Conservation (phyloP, 1,284 basidiomycete species). For the Puccinia coronata region DNA sequence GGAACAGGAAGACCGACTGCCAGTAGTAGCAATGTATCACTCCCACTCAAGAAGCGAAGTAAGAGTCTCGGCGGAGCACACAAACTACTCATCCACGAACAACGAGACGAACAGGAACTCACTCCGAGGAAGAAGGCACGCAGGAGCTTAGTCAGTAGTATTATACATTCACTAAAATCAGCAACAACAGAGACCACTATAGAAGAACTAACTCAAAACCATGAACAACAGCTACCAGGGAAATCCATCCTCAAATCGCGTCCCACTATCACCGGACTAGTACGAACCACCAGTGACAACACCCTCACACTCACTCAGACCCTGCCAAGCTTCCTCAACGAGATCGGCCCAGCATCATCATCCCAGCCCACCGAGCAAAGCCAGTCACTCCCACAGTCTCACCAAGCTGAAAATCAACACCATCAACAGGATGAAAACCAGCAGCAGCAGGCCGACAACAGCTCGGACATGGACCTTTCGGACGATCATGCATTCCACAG, state of each 20-base stretch:
- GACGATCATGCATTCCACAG: constrained; percentile 15
- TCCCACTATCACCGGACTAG: constrained; percentile 43
- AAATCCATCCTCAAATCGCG: constrained; percentile 49
- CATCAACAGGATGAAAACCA: too few relatives aligned
- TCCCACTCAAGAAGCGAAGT: constrained; percentile 33
- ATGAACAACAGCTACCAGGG: constrained; percentile 23
- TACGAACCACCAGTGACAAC: constrained; percentile 37
- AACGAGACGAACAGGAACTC: constrained; percentile 20
- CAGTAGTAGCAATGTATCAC: background rate
- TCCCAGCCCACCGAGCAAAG: constrained; percentile 3
- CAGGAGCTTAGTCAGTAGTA: constrained; percentile 42
- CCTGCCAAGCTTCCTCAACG: background rate
- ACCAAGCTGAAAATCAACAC: too few relatives aligned
- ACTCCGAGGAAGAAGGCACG: constrained; percentile 48
- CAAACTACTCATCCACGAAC: background rate
- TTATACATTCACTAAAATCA: background rate
- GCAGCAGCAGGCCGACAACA: constrained; percentile 25
- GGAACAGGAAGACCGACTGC: background rate
- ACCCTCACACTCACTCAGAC: constrained; percentile 21
- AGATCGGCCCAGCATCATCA: background rate
- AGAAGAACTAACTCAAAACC: background rate
- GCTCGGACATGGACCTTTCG: constrained; percentile 47
- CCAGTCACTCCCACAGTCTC: background rate
- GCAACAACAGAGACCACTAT: background rate
- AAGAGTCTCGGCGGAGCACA: constrained; percentile 47